phyloP scores from a whole-genome alignment of 2,329 filamentous ascomycete species.

The Fusarium sp. region DNA sequence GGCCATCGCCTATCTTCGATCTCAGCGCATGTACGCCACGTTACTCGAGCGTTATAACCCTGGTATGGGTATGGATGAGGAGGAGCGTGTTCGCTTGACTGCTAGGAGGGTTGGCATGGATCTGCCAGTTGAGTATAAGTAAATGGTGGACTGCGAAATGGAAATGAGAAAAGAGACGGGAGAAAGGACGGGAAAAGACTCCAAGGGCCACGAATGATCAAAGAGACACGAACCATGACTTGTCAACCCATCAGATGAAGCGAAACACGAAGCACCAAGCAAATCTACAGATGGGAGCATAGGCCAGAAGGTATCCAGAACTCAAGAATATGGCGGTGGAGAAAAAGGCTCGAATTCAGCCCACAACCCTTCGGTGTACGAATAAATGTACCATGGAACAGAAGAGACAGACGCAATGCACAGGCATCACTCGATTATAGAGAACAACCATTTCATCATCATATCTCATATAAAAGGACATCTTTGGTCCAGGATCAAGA shows the following conservation, averaged over 20 bases:
- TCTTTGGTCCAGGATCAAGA: constrained; percentile 12
- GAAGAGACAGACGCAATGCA: constrained; percentile 24
- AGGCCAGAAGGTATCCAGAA: neutral
- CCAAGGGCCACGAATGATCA: neutral
- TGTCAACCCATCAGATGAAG: neutral
- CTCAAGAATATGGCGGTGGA: neutral
- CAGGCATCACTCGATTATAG: constrained; percentile 8
- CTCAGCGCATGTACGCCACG: constrained; percentile 86
- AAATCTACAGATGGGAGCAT: neutral
- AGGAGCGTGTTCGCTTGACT: constrained; percentile 85
- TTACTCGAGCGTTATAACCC: constrained; percentile 94
- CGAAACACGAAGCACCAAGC: neutral
- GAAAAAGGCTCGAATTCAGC: too few relatives aligned
- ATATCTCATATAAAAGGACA: constrained; percentile 31
- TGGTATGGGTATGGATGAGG: constrained; percentile 85
- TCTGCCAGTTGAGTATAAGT: constrained; percentile 73
- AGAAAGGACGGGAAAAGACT: neutral
- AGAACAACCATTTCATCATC: constrained; percentile 26
- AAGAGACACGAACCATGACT: neutral
- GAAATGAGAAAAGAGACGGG: neutral
- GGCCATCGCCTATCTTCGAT: constrained; percentile 80
- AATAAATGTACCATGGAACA: constrained; percentile 35
- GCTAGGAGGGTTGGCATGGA: constrained; percentile 92
- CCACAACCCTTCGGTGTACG: constrained; percentile 22
- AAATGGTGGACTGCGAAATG: neutral